Evolutionary conservation across 2,329 filamentous ascomycete genomes (phyloP), one percentile per base, ranked within the genome.

Genomic region (Neopestalotiopsis rosae): DNA sequence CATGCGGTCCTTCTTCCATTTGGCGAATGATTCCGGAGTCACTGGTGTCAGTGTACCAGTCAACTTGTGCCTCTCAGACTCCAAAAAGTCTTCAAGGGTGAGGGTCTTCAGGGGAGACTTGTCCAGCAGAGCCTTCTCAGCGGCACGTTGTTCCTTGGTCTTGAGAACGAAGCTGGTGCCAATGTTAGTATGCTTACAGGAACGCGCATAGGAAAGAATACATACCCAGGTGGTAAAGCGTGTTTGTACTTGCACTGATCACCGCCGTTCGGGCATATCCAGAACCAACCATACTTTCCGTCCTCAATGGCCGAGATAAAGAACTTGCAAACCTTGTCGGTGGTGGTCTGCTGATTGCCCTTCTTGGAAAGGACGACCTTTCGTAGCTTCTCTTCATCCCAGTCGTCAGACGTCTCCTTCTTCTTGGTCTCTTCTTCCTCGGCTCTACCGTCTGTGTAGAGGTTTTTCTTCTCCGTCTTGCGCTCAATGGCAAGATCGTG

Each of bases 171-270:
- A 99, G 69, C 94, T 97, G 76, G 62, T 42, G 42, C 14, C 12
- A 20, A 61, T 62, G 62, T 72, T 66, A 74, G 70, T 59, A 68
- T 2, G 12, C 17, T 10, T 38, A 65, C 49, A 9, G 5, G 57
- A 40, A 17, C 14, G 38, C 38, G 30, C 24, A 70, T 66, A 45
- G 49, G 5, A 67, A 56, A 49, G 40, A 56, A 40, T 56, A 89
- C 92, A 78, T 89, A 97, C 93, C 96, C 96, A 77, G 95, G 93
- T 75, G 97, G 96, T 76, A 99, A 87, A 77, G 93, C 94, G 81
- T 99, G 96, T 83, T 93, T 95, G 80, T 99, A 99, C 92, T 96
- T 98, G 92, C 96, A 99, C 82, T 97, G 94, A 79, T 99, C 92
- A 72, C 93, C 95, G 73, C 94, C 95, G 78, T 98, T 98, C 61